Percentiles rank a stretch among this genome's conserved stretches.
Evolutionary conservation across 108 stramenopile species (phyloP).

Genomic region (Pelagomonas calceolata): DNA sequence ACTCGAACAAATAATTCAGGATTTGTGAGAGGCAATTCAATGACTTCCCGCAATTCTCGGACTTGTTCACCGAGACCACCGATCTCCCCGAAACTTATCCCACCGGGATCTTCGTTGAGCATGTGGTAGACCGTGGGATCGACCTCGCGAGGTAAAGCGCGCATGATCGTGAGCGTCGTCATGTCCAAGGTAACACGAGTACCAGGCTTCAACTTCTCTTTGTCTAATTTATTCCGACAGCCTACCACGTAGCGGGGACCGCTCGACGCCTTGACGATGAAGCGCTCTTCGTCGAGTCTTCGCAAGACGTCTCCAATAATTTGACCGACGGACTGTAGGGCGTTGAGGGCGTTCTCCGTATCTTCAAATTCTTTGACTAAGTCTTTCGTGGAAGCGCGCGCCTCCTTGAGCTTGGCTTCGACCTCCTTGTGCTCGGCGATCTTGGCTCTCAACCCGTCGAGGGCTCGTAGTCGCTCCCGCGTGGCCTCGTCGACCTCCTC

Average conservation of each 20-base stretch:
- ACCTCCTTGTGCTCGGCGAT: slow-evolving; percentile 82
- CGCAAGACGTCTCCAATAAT: slow-evolving; percentile 96
- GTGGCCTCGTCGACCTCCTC: too few relatives aligned
- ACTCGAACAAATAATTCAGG: slow-evolving; percentile 94
- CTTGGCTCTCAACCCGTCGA: slow-evolving; percentile 12
- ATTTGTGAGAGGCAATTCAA: slow-evolving; percentile 96
- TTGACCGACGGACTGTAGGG: slow-evolving; percentile 87
- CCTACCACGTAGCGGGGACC: slow-evolving; percentile 97
- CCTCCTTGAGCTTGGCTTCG: slow-evolving; percentile 75
- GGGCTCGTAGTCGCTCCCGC: too few relatives aligned
- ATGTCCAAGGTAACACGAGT: slow-evolving; percentile 93
- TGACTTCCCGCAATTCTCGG: slow-evolving; percentile 89
- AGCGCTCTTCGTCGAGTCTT: slow-evolving; percentile 81
- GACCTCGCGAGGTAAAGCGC: slow-evolving; percentile 88
- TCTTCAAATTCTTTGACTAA: slow-evolving; percentile 79
- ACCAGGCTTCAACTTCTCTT: slow-evolving; percentile 78
- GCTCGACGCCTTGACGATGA: slow-evolving; percentile 90
- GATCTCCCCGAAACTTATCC: slow-evolving; percentile 82
- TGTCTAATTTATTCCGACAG: slow-evolving; percentile 77
- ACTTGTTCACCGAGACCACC: slow-evolving; percentile 95
- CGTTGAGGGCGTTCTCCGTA: slow-evolving; percentile 88
- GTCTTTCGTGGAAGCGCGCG: slow-evolving; percentile 71
- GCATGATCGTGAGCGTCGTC: slow-evolving; percentile 99
- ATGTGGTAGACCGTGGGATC: slow-evolving; percentile 98
- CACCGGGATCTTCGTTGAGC: slow-evolving; percentile 84